These are phyloP conservation scores for Coniella vitis DNA, from an alignment of 2,329 filamentous ascomycete species.

Conservation along the genomic window DNA sequence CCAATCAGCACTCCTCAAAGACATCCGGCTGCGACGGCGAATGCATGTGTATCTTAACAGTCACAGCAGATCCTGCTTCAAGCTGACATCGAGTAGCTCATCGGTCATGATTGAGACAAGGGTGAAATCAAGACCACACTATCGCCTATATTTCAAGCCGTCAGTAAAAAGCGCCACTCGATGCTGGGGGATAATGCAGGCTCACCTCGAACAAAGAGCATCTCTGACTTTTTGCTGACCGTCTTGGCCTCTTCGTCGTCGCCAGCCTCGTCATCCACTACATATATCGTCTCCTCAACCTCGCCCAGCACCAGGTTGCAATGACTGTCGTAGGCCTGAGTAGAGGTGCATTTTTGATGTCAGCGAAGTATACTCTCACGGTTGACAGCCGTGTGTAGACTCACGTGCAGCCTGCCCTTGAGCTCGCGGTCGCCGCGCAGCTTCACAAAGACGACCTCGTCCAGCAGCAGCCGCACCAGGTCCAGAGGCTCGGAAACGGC, in stretches of 20 bases:
- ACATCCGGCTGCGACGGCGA: no score
- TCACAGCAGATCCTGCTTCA: neutral
- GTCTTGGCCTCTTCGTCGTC: conserved; percentile 79
- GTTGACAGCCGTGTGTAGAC: no score
- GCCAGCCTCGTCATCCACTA: conserved; percentile 80
- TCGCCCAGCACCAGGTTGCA: conserved; percentile 96
- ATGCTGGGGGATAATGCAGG: conserved; percentile 7
- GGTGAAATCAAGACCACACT: conserved; percentile 26
- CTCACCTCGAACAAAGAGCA: conserved; percentile 94
- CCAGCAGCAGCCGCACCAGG: conserved; percentile 86
- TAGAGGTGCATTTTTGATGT: no score
- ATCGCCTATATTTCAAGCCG: conserved; percentile 20
- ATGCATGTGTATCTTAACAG: no score
- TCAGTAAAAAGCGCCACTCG: neutral
- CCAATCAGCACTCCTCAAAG: no score
- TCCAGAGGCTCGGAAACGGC: conserved; percentile 88
- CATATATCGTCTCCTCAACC: conserved; percentile 94
- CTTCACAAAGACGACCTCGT: conserved; percentile 97
- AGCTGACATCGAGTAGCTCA: neutral
- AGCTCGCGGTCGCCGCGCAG: conserved; percentile 91
- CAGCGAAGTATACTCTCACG: no score
- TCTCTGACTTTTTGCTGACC: conserved; percentile 93
- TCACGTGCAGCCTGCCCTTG: conserved; percentile 88
- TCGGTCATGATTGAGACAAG: conserved; percentile 16
- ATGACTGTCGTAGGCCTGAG: conserved; percentile 92